Evolutionary conservation across 129 eudicot species (phyloP), one percentile per base, ranked within the genome.

Genomic region (Daucus carota): DNA sequence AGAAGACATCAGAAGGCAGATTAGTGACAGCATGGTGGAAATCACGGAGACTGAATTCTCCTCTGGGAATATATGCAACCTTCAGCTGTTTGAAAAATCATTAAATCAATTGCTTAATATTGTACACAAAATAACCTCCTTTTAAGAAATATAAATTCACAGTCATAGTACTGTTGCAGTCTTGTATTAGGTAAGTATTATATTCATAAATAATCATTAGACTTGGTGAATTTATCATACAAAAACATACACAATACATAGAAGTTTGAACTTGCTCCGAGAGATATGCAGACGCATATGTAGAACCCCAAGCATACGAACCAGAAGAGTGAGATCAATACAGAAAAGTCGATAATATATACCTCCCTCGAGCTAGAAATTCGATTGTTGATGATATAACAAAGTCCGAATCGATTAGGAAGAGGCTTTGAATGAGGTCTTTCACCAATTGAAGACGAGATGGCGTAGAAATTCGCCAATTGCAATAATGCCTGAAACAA

Each of bases 1-100:
- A 78, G 77, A 86, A 91, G 59, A 85, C 88, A 85, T 91, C 92
- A 75, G 79, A 67, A 47, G 97, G 99, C 77, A 94, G 41, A 80
- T 86, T 89, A 70, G 90, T 91, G 84, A 94, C 89, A 48, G 97
- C 96, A 83, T 89, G 92, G 80, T 94, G 99, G 80, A 94, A 88
- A 84, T 94, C 96, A 76, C 96, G 97, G 40, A 94, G 88, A 83
- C 80, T 89, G 83, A 94, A 94, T 80, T 80, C 82, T 77, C 92
- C 87, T 40, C 86, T 87, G 24, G 97, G 97, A 84, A 86, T 83
- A 82, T 94, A 91, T 62, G 96, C 96, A 80, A 89, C 85, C 87
- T 89, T 94, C 82, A 94, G 89, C 99, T 94, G 87, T 80, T 48
- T 5, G 54, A 59, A 28, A 71, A 20, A 38, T 34, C 42, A 73